Evolutionary conservation across 148 eudicot genomes (phyloP).

Genomic region (Arctostaphylos glauca): DNA sequence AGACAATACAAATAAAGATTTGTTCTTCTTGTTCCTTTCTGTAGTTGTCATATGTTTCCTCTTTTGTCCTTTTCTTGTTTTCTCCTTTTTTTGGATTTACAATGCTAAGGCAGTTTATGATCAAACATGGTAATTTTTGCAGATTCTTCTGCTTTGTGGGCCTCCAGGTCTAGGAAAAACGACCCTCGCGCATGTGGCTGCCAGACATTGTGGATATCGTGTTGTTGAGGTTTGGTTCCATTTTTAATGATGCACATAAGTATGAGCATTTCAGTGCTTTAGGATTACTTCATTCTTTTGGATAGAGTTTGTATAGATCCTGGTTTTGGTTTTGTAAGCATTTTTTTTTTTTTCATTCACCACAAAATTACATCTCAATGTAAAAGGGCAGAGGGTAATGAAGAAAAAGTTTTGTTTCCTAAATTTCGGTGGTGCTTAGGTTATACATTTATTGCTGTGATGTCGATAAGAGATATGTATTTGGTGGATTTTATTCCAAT

Average conservation of each 20-base stretch:
- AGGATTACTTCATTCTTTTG: not conserved
- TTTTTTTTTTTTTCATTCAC: too few species aligned
- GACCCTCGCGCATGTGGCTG: conserved; percentile 96
- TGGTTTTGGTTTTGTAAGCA: conserved; percentile 1
- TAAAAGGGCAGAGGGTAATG: not conserved
- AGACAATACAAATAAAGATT: not conserved
- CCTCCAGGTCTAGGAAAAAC: conserved; percentile 98
- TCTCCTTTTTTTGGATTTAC: not conserved
- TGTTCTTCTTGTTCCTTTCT: not conserved
- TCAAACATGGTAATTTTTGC: conserved; percentile 24
- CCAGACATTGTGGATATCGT: conserved; percentile 96
- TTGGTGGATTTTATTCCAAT: not conserved
- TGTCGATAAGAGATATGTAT: not conserved
- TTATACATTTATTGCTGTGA: not conserved
- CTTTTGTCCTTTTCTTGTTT: not conserved
- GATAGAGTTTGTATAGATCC: not conserved
- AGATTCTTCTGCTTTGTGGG: conserved; percentile 96
- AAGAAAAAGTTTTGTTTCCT: not conserved
- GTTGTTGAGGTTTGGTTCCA: conserved; percentile 72
- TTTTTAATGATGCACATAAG: not conserved
- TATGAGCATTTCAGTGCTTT: conserved; percentile 4
- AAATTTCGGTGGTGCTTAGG: not conserved
- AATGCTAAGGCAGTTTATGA: not conserved
- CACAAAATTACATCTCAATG: not conserved
- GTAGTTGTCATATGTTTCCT: not conserved